Evolutionary conservation across 202 grass and related monocot genomes (phyloP).

Genomic region (Carex arenaria): DNA sequence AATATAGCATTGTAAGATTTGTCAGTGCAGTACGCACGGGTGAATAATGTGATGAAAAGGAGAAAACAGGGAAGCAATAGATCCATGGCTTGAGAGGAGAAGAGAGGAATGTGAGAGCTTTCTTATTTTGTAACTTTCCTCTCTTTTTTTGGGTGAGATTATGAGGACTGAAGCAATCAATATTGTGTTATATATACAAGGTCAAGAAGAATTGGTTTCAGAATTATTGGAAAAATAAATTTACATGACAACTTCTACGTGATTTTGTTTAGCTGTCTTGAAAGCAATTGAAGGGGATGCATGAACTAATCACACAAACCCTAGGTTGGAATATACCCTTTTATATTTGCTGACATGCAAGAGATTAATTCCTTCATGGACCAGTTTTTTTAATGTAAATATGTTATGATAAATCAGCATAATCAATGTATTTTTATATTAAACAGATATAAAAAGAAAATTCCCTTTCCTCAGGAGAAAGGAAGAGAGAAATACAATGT

Average conservation of each 20-base stretch:
- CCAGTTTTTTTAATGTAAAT: neutral
- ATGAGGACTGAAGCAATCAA: neutral
- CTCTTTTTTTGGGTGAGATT: neutral
- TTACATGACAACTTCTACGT: neutral
- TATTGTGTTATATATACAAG: neutral
- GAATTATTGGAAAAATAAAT: neutral
- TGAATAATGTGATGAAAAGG: conserved; percentile 8
- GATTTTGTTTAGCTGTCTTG: neutral
- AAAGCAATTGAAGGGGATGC: neutral
- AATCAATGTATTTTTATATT: neutral
- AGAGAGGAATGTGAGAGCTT: neutral
- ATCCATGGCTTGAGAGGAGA: neutral
- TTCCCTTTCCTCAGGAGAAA: neutral
- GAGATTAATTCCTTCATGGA: neutral
- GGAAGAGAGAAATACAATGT: neutral
- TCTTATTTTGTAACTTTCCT: neutral
- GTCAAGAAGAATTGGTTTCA: neutral
- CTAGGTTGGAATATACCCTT: too few species aligned
- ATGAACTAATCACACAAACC: neutral
- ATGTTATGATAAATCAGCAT: neutral
- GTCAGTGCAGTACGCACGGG: neutral
- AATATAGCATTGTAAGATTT: conserved; percentile 33
- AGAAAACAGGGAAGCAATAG: conserved; percentile 4
- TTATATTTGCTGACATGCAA: too few species aligned
- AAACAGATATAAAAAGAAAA: neutral